These are phyloP conservation scores for Madurella mycetomatis DNA, from an alignment of 2,329 filamentous ascomycete species.

Conservation along the genomic window DNA sequence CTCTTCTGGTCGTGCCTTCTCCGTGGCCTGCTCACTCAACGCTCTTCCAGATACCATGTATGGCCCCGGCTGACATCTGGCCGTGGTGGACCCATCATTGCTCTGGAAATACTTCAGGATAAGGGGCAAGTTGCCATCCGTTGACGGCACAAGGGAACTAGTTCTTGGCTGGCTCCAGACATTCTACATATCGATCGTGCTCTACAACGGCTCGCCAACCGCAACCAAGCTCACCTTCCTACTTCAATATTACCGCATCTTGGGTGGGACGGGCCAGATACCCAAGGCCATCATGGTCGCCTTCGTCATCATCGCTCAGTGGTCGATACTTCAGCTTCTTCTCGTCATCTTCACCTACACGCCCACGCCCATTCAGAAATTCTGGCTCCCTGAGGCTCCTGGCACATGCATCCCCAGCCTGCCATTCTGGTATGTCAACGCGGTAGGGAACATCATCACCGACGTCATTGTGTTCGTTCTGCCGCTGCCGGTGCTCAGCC, in stretches of 20 bases:
- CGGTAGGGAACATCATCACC: slow-evolving; percentile 36
- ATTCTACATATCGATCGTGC: slow-evolving; percentile 36
- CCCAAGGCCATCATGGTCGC: slow-evolving; percentile 29
- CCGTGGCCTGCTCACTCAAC: too few species aligned
- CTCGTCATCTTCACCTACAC: slow-evolving; percentile 34
- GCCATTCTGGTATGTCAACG: slow-evolving; percentile 35
- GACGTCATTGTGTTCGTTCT: slow-evolving; percentile 35
- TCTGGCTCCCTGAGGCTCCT: slow-evolving; percentile 30
- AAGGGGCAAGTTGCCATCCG: neutral
- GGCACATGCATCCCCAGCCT: slow-evolving; percentile 33
- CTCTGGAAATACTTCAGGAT: slow-evolving; percentile 23
- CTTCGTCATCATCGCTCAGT: slow-evolving; percentile 32
- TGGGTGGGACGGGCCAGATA: slow-evolving; percentile 31
- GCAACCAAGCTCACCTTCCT: slow-evolving; percentile 37
- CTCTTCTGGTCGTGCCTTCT: too few species aligned
- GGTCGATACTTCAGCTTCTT: slow-evolving; percentile 36
- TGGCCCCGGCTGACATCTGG: slow-evolving; percentile 22
- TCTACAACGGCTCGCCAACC: slow-evolving; percentile 35
- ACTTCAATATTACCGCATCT: slow-evolving; percentile 37
- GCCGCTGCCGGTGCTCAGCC: slow-evolving; percentile 33
- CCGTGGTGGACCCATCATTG: slow-evolving; percentile 8
- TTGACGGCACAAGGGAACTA: neutral
- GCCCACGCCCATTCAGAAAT: slow-evolving; percentile 34
- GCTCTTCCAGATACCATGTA: slow-evolving; percentile 21
- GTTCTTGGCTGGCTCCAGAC: slow-evolving; percentile 25